phyloP scores from a whole-genome alignment of 2,329 filamentous ascomycete species.

The Ascochyta pisi region DNA sequence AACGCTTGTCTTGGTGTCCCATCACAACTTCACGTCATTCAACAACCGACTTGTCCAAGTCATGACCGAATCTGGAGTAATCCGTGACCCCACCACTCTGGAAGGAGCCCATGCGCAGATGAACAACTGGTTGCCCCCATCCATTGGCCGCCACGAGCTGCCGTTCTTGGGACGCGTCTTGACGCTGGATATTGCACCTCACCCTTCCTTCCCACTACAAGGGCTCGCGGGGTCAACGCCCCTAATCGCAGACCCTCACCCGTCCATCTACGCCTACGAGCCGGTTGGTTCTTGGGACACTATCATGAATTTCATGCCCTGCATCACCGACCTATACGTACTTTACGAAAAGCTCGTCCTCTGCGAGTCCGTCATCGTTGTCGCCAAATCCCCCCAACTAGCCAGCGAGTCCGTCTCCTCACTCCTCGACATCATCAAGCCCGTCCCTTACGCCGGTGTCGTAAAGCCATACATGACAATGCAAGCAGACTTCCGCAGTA shows the following conservation, averaged over 20 bases:
- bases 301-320: slow-evolving; percentile 50
- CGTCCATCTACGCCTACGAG: slow-evolving; percentile 50
- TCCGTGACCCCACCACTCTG: slow-evolving; percentile 49
- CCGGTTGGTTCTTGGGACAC: slow-evolving; percentile 49
- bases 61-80: slow-evolving; percentile 47
- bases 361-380: slow-evolving; percentile 50
- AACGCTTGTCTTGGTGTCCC: slow-evolving; percentile 50
- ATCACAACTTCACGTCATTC: slow-evolving; percentile 50
- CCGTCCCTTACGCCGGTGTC: slow-evolving; percentile 51
- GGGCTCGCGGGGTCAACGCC: slow-evolving; percentile 43
- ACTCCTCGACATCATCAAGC: slow-evolving; percentile 49
- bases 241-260: slow-evolving; percentile 38
- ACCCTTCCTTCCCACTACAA: slow-evolving; percentile 51
- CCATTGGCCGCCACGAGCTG: slow-evolving; percentile 47
- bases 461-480: slow-evolving; percentile 53
- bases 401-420: slow-evolving; percentile 51
- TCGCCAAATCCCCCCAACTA: slow-evolving; percentile 52
- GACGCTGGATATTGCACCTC: slow-evolving; percentile 50
- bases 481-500: slow-evolving; percentile 52
- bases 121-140: slow-evolving; percentile 46
- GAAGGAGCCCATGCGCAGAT: slow-evolving; percentile 50
- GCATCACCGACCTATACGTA: slow-evolving; percentile 50
- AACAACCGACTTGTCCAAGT: slow-evolving; percentile 44
- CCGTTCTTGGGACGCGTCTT: slow-evolving; percentile 50
- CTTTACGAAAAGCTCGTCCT: slow-evolving; percentile 51